A percentile compares a stretch with the other conserved stretches of the same genome.
Evolutionary conservation across 345 rosid species (phyloP).

Genomic region (Camelina hispida): DNA sequence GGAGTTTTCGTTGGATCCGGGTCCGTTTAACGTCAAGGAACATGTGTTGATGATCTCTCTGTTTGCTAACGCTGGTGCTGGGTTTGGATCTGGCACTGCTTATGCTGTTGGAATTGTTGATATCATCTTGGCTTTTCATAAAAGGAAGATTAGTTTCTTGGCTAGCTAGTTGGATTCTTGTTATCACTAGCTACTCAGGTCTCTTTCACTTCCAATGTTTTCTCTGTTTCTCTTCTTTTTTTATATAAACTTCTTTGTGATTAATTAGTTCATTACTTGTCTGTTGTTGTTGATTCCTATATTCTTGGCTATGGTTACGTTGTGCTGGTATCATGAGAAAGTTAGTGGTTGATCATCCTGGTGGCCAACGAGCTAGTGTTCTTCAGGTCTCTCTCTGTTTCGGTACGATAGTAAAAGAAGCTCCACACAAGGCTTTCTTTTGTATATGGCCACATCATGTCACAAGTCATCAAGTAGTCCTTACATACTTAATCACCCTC

Average conservation of each 20-base stretch:
- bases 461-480: too few relatives aligned
- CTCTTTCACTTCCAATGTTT: background rate
- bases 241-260: background rate
- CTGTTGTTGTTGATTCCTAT: constrained; percentile 38
- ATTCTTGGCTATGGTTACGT: constrained; percentile 69
- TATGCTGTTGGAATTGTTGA: constrained; percentile 63
- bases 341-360: constrained; percentile 71
- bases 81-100: constrained; percentile 58
- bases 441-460: too few relatives aligned
- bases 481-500: too few relatives aligned
- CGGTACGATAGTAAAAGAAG: too few relatives aligned
- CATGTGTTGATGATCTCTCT: constrained; percentile 59
- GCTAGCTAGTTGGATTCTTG: constrained; percentile 68
- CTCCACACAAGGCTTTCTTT: too few relatives aligned
- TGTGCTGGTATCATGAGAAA: constrained; percentile 74
- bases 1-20: constrained; percentile 54
- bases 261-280: background rate
- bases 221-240: background rate
- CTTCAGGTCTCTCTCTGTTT: constrained; percentile 69
- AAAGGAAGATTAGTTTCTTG: constrained; percentile 57
- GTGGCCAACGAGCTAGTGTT: constrained; percentile 70
- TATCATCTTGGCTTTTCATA: constrained; percentile 61
- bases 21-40: constrained; percentile 58
- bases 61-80: constrained; percentile 65
- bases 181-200: constrained; percentile 73